Evolutionary conservation across 805 yeast species (phyloP), one percentile per base, ranked within the genome.

Genomic region (Candida nitratophila): DNA sequence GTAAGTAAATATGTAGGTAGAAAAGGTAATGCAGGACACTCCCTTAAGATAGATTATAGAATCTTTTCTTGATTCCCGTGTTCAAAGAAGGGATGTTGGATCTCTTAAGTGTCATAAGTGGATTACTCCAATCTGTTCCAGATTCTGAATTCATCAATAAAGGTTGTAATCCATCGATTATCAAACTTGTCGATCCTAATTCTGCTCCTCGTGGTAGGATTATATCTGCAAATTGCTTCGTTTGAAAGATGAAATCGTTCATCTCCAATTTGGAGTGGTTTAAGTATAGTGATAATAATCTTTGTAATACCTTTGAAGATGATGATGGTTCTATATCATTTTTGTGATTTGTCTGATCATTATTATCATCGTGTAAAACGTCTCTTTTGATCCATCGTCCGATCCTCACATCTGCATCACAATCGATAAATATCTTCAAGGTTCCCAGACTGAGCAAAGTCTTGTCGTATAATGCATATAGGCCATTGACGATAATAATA

Each of bases 371-470:
- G 27, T 24, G 6, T 10, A 24, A 24, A 10, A 63, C 50, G 29
- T 61, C 67, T 39, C 65, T 50, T 44, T 70, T 66, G 39, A 86
- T 82, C 84, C 93, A 79, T 50, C 95, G 74, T n/a, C 87, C 81
- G 35, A 90, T 66, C 44, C 96, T 66, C 5, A 84, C 79, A 60
- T 90, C 98, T 1, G 91, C 79, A 61, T 90, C 97, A 48, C 88
- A 76, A 51, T 86, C 93, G 15, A 90, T 71, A 53, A 83, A 90
- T 2, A 90, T 77, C 55, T 79, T 83, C 50, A 89, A 68, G 1
- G 77, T 69, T 0, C 90, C 81, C 55, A 73, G 48, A 11, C 66
- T 66, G 31, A 85, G 63, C 11, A 90, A 60, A 17, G 66, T 67
- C 38, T 66, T 64, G 57, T 86, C 82, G 55, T 78, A 84, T 21